phyloP scores from a whole-genome alignment of 225 moss, liverwort and hornwort species.

The Sphagnum tenellum region DNA sequence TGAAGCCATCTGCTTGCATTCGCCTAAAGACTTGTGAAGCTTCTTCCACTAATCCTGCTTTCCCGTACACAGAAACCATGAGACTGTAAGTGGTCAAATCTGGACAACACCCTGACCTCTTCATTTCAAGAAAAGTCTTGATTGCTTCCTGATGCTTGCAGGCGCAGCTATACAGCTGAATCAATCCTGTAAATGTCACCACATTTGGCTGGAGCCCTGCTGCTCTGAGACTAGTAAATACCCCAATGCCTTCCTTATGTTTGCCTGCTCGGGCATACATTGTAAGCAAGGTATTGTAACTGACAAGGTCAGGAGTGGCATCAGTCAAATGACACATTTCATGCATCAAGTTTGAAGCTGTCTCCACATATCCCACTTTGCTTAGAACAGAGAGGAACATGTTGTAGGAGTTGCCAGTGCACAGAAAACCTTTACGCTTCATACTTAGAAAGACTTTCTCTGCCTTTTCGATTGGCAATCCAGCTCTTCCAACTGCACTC shows the following conservation, averaged over 20 bases:
- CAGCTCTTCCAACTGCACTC: conserved; percentile 51
- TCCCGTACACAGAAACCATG: conserved; percentile 64
- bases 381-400: conserved; percentile 48
- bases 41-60: conserved; percentile 49
- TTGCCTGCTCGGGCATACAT: conserved; percentile 55
- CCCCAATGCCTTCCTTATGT: conserved; percentile 45
- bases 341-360: conserved; percentile 43
- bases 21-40: conserved; percentile 54
- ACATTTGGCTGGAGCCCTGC: conserved; percentile 59
- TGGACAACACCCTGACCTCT: conserved; percentile 50
- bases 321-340: conserved; percentile 61
- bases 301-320: conserved; percentile 55
- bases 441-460: conserved; percentile 58
- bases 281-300: conserved; percentile 64
- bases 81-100: conserved; percentile 69
- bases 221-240: conserved; percentile 29
- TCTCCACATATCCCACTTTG: conserved; percentile 36
- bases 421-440: conserved; percentile 47
- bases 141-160: conserved; percentile 52
- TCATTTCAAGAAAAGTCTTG: conserved; percentile 55
- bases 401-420: conserved; percentile 69
- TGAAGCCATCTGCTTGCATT: conserved; percentile 47
- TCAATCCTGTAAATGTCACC: conserved; percentile 68
- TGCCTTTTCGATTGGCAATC: conserved; percentile 47
- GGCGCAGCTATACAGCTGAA: conserved; percentile 64